Base-by-base conservation (phyloP, 2,329 filamentous ascomycete species). In the Achaetomium macrosporum region DNA sequence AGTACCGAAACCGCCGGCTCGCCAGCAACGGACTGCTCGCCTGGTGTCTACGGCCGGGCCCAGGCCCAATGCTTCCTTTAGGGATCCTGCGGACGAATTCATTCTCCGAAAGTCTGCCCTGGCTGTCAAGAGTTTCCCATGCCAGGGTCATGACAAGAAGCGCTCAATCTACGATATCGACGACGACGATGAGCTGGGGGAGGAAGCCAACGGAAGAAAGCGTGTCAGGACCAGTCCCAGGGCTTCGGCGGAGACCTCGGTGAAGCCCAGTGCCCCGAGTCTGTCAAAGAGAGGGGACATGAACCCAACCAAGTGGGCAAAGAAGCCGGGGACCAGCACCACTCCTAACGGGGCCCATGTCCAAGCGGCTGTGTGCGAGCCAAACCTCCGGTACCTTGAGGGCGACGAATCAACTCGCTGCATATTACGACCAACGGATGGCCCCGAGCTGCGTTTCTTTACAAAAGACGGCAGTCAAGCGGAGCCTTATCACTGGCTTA, bases 401-500 rank as follows among this genome's bases (percentile, higher is more conserved):
- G 17, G 13, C 12, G 7, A 42, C 31, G 41, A 37, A 10, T 37
- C 47, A 33, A 31, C 11, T 16, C 15, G 39, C 15, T 57, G 46
- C 47, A 55, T 48, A 19, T 42, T 57, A 16, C 30, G 33, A 31
- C 16, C 29, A 16, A 19, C 37, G 15, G 1, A 31, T 2, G 30
- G 2, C 11, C 1, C 29, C 1, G 53, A 58, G 36, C 43, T 63
- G 25, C 50, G 58, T n/a, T 58, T 54, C 1, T 51, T 57, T 37
- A 46, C 19, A 5, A 10, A 35, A 4, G 43, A 57, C 17, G 57
- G 54, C 15, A 19, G 29, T 8, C 16, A 11, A 19, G 35, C 48
- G 3, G 33, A 48, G n/a, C 36, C 50, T 12, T 55, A 39, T 40
- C 5, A 35, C 8, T 63, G 61, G 61, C 57, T 63, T 17, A 59